Percentiles rank a stretch among this genome's conserved stretches.
Evolutionary conservation across 805 yeast species (phyloP).

Genomic region (Candida piceae): DNA sequence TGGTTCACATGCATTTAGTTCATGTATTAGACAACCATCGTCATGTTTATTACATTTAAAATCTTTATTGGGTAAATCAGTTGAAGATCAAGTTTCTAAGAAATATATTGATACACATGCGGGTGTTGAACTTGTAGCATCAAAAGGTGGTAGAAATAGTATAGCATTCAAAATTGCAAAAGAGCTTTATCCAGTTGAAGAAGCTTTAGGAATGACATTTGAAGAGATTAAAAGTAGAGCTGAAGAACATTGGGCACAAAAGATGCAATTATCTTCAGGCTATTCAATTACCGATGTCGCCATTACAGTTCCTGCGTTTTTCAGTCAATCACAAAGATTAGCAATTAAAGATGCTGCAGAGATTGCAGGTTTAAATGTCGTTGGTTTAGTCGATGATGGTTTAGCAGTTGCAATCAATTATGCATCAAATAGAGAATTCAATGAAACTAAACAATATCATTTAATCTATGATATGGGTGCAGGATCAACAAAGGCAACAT

Average conservation of each 20-base stretch:
- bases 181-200: slow-evolving; percentile 53
- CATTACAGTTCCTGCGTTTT: slow-evolving; percentile 72
- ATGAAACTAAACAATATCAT: slow-evolving; percentile 49
- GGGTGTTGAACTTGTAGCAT: slow-evolving; percentile 45
- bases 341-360: slow-evolving; percentile 70
- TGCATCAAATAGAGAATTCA: slow-evolving; percentile 49
- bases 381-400: slow-evolving; percentile 82
- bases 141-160: slow-evolving; percentile 44
- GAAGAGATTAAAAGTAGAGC: slow-evolving; percentile 65
- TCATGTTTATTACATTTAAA: slow-evolving; percentile 65
- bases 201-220: slow-evolving; percentile 77
- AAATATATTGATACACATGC: slow-evolving; percentile 53
- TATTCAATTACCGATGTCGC: slow-evolving; percentile 49
- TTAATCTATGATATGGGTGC: slow-evolving; percentile 89
- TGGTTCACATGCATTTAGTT: slow-evolving; percentile 69
- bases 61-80: slow-evolving; percentile 59
- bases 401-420: slow-evolving; percentile 85
- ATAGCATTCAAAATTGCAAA: slow-evolving; percentile 48
- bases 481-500: slow-evolving; percentile 81
- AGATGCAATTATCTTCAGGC: slow-evolving; percentile 40
- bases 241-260: slow-evolving; percentile 48
- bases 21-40: slow-evolving; percentile 70
- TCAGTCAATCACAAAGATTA: slow-evolving; percentile 56
- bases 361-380: slow-evolving; percentile 60
- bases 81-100: slow-evolving; percentile 41